A percentile compares a stretch with the other conserved stretches of the same genome.
Conservation (phyloP, 495 filamentous ascomycete species). For the Lasiosphaeris hirsuta region DNA sequence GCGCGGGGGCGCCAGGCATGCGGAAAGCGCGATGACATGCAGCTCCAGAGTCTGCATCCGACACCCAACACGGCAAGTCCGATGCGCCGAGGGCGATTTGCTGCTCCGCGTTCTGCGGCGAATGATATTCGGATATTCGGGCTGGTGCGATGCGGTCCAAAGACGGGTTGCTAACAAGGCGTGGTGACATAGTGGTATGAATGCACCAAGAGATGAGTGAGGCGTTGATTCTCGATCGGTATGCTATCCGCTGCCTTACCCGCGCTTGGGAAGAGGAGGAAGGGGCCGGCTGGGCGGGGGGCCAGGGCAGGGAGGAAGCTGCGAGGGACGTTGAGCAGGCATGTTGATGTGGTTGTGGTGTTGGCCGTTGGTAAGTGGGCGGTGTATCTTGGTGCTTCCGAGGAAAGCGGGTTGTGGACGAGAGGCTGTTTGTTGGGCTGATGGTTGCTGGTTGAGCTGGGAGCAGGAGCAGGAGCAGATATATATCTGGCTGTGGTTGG, state of each 20-base stretch:
- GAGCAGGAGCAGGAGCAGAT: neutral
- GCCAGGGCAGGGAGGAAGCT: conserved; percentile 80
- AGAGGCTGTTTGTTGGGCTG: conserved; percentile 14
- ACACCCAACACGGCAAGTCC: conserved; percentile 20
- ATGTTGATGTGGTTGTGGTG: conserved; percentile 42
- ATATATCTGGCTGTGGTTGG: conserved; percentile 9
- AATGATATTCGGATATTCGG: neutral
- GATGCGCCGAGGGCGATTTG: conserved; percentile 11
- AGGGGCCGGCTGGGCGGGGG: conserved; percentile 81
- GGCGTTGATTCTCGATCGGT: conserved; percentile 16
- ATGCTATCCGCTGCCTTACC: conserved; percentile 23
- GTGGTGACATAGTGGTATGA: conserved; percentile 18
- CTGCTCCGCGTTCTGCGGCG: conserved; percentile 21
- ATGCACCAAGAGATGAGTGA: conserved; percentile 15
- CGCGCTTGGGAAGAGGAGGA: conserved; percentile 74
- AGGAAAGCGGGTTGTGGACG: too few species aligned
- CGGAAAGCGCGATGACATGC: conserved; percentile 23
- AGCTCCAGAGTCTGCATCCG: conserved; percentile 13
- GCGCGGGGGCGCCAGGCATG: conserved; percentile 8
- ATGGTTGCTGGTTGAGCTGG: conserved; percentile 13
- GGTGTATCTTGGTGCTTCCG: conserved; percentile 6
- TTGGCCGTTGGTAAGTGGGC: conserved; percentile 12
- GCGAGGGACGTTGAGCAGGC: conserved; percentile 65
- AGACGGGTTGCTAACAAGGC: conserved; percentile 3
- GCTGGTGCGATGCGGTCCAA: conserved; percentile 18